Base-by-base conservation (phyloP, 495 filamentous ascomycete genomes). In the Aspergillus ellipticus region DNA sequence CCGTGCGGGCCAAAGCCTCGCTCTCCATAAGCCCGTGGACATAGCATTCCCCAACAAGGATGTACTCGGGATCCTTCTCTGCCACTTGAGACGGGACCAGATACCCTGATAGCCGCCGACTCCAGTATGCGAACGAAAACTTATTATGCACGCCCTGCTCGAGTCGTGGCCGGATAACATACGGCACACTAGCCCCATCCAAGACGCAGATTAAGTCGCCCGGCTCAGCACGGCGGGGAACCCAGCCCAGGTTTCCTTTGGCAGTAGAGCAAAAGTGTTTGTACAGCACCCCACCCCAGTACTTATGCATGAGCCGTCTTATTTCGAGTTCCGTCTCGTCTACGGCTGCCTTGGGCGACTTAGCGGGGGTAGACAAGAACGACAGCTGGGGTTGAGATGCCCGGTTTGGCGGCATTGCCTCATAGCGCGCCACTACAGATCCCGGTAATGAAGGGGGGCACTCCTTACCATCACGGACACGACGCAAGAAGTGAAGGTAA, bases 41-140 rank as follows among this genome's bases (percentile, higher is more conserved):
- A n/a, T 48, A 48, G 26, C 45, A 48, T 48, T 48, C 45, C 10
- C 45, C 45, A 48, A 48, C 20, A 9, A 48, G 26, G 2, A 24
- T 3, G 26, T 48, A 24, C 20, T 48, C 45, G 3, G 42, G 7
- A 17, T 9, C 16, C 9, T 2, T 4, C 4, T 13, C 10, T 5
- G 10, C 28, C 28, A 5, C 28, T 10, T 31, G 28, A 5, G 28
- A 5, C 28, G 28, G 28, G 5, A 31, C 5, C 10, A 37, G 33
- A 13, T 37, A 37, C 33, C 33, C 33, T 3, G 33, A 13, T 37
- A 37, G 11, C 33, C 13, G 33, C 4, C 13, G 33, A 37, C 13
- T 2, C 33, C 33, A 37, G 33, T 37, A 37, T 37, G 33, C 33
- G 11, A 37, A 9, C 33, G 33, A 37, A 19, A 24, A 4, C 45